These are phyloP conservation scores for Syzygium syzygioides DNA, from an alignment of 441 rosid genomes.

Conservation along the genomic window DNA sequence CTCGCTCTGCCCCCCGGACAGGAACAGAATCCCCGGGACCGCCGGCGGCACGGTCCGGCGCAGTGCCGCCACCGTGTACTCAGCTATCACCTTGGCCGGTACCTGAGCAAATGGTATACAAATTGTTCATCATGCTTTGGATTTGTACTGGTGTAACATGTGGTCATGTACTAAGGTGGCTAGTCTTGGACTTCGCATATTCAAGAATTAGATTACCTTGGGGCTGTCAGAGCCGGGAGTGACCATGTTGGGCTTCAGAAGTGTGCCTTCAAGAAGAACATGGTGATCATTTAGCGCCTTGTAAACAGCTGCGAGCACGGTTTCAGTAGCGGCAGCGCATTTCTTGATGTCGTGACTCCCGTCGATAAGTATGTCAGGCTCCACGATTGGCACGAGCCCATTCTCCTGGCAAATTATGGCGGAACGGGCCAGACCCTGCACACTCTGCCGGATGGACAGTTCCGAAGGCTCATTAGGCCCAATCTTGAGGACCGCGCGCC, in stretches of 20 bases:
- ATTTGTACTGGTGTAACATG: not conserved
- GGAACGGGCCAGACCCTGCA: slow-evolving; percentile 87
- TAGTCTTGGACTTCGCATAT: not conserved
- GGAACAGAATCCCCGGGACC: slow-evolving; percentile 81
- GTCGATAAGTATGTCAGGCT: slow-evolving; percentile 84
- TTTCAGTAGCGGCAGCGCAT: slow-evolving; percentile 84
- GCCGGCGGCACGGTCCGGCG: slow-evolving; percentile 89
- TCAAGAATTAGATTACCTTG: slow-evolving; percentile 39
- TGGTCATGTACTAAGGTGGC: not conserved
- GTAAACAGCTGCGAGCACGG: slow-evolving; percentile 81
- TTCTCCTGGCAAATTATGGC: slow-evolving; percentile 94
- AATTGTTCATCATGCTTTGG: not conserved
- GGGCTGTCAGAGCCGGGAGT: slow-evolving; percentile 88
- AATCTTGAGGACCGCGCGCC: slow-evolving; percentile 93
- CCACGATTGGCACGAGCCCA: slow-evolving; percentile 89
- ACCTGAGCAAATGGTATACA: slow-evolving; percentile 31
- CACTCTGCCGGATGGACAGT: slow-evolving; percentile 76
- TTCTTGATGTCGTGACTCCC: slow-evolving; percentile 74
- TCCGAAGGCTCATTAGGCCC: slow-evolving; percentile 79
- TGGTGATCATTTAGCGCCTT: slow-evolving; percentile 94
- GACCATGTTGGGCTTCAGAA: slow-evolving; percentile 96
- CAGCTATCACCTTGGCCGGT: slow-evolving; percentile 57
- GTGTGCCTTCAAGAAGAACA: slow-evolving; percentile 91
- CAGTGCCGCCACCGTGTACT: slow-evolving; percentile 64
- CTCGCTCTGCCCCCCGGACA: slow-evolving; percentile 93